These are phyloP conservation scores for Diplodia scrobiculata DNA, from an alignment of 2,329 filamentous ascomycete species.

Conservation along the genomic window DNA sequence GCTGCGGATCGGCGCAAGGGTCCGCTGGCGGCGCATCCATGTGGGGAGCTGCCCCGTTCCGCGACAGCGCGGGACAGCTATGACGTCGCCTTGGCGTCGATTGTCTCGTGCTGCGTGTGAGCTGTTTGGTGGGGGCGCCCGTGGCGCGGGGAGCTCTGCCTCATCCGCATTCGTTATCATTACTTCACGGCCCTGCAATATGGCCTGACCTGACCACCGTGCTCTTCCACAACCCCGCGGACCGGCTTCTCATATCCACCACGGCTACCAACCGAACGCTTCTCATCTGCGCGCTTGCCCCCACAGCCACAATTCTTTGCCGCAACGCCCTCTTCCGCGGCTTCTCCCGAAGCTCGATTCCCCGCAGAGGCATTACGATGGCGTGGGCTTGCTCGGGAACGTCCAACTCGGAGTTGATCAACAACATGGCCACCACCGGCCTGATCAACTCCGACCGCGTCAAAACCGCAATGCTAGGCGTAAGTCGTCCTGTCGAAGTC, in stretches of 20 bases:
- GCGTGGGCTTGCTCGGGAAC: constrained; percentile 83
- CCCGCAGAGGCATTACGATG: constrained; percentile 58
- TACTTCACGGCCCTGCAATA: neutral
- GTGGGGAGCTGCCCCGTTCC: constrained; percentile 1
- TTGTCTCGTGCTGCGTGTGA: neutral
- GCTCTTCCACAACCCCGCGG: neutral
- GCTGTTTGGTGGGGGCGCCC: constrained; percentile 16
- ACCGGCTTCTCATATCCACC: neutral
- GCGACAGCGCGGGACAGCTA: constrained; percentile 11
- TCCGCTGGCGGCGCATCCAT: neutral
- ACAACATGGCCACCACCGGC: constrained; percentile 71
- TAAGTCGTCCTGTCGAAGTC: constrained; percentile 42
- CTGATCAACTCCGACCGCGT: constrained; percentile 74
- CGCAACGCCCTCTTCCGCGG: constrained; percentile 8
- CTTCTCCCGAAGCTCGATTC: constrained; percentile 2
- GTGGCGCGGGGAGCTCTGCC: neutral
- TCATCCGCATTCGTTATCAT: constrained; percentile 3
- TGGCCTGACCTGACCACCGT: neutral
- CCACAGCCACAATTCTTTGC: constrained; percentile 12
- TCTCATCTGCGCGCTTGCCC: neutral
- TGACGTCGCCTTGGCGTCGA: constrained; percentile 26
- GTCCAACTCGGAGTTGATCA: constrained; percentile 73
- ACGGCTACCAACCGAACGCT: neutral
- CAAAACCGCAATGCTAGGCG: constrained; percentile 76
- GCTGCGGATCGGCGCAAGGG: constrained; percentile 19